phyloP scores from a whole-genome alignment of 2,329 filamentous ascomycete genomes.

The Xylariaceae sp. region DNA sequence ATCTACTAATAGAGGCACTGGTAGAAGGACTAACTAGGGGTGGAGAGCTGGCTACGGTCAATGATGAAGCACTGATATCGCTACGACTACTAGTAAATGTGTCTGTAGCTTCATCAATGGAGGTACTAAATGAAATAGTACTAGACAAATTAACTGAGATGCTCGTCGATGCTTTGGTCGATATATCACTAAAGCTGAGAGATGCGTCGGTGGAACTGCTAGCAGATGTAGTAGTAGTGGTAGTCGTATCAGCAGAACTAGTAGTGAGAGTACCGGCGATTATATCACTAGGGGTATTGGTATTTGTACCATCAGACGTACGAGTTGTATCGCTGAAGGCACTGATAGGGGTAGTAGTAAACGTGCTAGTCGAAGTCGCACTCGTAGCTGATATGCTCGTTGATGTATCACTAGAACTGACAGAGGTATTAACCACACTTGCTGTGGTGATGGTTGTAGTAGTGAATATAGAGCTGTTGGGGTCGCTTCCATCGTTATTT shows the following conservation, averaged over 20 bases:
- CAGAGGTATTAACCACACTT: neutral
- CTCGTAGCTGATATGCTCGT: neutral
- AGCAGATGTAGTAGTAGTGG: neutral
- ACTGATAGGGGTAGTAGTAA: too few species aligned
- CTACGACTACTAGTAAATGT: too few species aligned
- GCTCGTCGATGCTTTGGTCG: neutral
- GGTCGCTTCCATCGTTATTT: neutral
- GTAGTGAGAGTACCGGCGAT: neutral
- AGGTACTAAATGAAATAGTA: too few species aligned
- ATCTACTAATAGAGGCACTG: neutral
- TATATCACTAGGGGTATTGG: too few species aligned
- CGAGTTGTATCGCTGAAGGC: too few species aligned
- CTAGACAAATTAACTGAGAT: neutral
- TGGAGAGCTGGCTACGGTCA: too few species aligned
- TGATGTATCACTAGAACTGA: neutral
- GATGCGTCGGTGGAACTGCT: neutral
- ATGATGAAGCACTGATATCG: too few species aligned
- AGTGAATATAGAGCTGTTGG: neutral
- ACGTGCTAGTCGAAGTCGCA: neutral
- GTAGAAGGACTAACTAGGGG: neutral
- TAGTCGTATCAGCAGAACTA: neutral
- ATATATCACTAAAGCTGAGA: neutral
- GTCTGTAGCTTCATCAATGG: too few species aligned
- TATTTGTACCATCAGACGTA: too few species aligned
- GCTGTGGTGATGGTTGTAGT: neutral